A percentile compares a stretch with the other conserved stretches of the same genome.
phyloP scores from a whole-genome alignment of 129 eudicot species.

The Pulicaria dysenterica region DNA sequence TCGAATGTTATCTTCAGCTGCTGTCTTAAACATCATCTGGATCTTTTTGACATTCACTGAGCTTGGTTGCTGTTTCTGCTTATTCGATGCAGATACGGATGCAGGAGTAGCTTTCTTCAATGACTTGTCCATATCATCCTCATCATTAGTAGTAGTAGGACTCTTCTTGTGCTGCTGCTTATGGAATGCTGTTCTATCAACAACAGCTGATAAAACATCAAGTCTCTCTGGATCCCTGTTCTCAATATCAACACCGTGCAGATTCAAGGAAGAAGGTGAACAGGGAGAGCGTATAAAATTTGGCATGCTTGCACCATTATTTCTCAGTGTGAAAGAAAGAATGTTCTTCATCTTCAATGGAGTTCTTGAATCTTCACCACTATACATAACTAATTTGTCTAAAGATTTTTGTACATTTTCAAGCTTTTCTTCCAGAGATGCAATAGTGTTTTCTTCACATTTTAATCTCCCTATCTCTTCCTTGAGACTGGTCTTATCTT shows the following conservation, averaged over 20 bases:
- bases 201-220: slow-evolving; percentile 24
- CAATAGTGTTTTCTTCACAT: slow-evolving; percentile 60
- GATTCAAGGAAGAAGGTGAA: slow-evolving; percentile 53
- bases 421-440: slow-evolving; percentile 84
- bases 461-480: slow-evolving; percentile 80
- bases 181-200: slow-evolving; percentile 29
- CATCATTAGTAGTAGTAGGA: slow-evolving; percentile 36
- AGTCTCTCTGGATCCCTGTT: slow-evolving; percentile 59
- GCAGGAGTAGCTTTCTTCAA: slow-evolving; percentile 50
- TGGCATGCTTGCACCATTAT: slow-evolving; percentile 61
- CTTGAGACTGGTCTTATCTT: slow-evolving; percentile 59
- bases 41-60: slow-evolving; percentile 72
- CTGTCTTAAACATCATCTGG: slow-evolving; percentile 87
- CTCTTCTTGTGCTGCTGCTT: neutral
- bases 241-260: slow-evolving; percentile 61
- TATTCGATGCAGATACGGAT: slow-evolving; percentile 37
- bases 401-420: slow-evolving; percentile 80
- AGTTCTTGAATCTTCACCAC: slow-evolving; percentile 54
- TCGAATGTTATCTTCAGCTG: slow-evolving; percentile 84
- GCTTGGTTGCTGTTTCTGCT: slow-evolving; percentile 32
- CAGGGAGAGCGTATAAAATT: slow-evolving; percentile 80
- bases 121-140: slow-evolving; percentile 26
- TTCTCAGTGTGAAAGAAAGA: slow-evolving; percentile 61
- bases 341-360: slow-evolving; percentile 60
- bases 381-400: slow-evolving; percentile 57